Base-by-base conservation (phyloP, 371 early-diverging fungal genomes). In the Mortierella sp. region DNA sequence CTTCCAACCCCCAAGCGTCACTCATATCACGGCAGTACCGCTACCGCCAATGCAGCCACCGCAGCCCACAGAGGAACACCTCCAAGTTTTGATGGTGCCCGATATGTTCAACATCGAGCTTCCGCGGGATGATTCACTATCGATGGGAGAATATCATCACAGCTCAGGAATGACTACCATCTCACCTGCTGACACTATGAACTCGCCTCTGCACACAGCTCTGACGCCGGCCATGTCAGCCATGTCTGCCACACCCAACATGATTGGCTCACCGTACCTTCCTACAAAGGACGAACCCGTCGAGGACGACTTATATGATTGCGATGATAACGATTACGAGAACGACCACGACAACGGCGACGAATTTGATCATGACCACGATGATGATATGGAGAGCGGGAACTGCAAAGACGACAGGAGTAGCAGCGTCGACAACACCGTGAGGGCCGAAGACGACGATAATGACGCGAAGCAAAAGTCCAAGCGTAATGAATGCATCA, bases 21-120 rank as follows among this genome's bases (percentile, higher is more conserved):
- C 42, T 24, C 63, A 63, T 63, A 21, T 42, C 34, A 21, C 42
- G 8, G 11, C 68, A 7, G 63, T 63, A 19, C 68, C 68, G 5
- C 21, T 21, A 68, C 44, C 38, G 7, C 28, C 34, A 14, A 31
- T 63, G 38, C 65, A 19, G 8, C 65, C 60, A 4, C 63, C 68
- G 24, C 68, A 68, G 42, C 68, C 68, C 21, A 68, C 68, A 21
- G 68, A 68, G 38, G 68, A 68, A 68, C 38, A 68, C 68, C 68
- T 68, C 24, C 68, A 68, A 21, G 68, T 38, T 68, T 4, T 68
- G 21, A 68, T 68, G 68, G 68, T 42, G 44, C 44, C 68, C 24
- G 68, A 68, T 68, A 68, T 68, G 24, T 68, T 38, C 44, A 24
- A 8, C 68, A 68, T 68, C 38, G 68, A 42, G 3, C 42, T 68